phyloP scores from a whole-genome alignment of 768 basidiomycete genomes.

The Amanita pseudoporphyria region DNA sequence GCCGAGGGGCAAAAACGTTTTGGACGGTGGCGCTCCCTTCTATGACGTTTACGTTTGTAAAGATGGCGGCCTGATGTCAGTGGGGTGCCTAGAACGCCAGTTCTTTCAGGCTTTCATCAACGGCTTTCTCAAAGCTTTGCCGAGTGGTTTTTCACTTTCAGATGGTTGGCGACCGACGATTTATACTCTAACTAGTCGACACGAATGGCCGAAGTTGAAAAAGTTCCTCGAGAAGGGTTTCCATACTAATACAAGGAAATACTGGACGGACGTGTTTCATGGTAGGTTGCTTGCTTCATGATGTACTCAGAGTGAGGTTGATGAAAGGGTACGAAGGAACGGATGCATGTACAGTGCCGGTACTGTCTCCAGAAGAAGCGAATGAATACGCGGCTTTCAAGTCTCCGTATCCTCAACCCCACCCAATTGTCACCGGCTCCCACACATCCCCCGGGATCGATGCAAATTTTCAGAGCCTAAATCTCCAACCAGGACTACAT shows the following conservation, averaged over 20 bases:
- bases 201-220: slow-evolving; percentile 48
- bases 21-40: slow-evolving; percentile 75
- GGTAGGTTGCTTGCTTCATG: slow-evolving; percentile 26
- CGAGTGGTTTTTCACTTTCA: slow-evolving; percentile 28
- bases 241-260: slow-evolving; percentile 44
- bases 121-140: slow-evolving; percentile 41
- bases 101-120: slow-evolving; percentile 60
- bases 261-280: slow-evolving; percentile 61
- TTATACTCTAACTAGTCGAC: slow-evolving; percentile 32
- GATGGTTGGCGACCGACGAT: slow-evolving; percentile 47
- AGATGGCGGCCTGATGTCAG: slow-evolving; percentile 66
- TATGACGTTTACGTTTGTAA: slow-evolving; percentile 67
- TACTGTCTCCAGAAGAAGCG: slow-evolving; percentile 57
- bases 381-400: slow-evolving; percentile 30
- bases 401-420: slow-evolving; percentile 44
- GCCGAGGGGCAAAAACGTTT: slow-evolving; percentile 44
- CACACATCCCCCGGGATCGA: neutral
- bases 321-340: slow-evolving; percentile 33
- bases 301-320: neutral
- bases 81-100: slow-evolving; percentile 66
- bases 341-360: slow-evolving; percentile 65
- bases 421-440: neutral
- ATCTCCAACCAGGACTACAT: slow-evolving; percentile 41
- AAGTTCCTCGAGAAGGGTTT: slow-evolving; percentile 61
- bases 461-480: slow-evolving; percentile 10